phyloP scores from a whole-genome alignment of 768 basidiomycete genomes.

The Mycena pura region DNA sequence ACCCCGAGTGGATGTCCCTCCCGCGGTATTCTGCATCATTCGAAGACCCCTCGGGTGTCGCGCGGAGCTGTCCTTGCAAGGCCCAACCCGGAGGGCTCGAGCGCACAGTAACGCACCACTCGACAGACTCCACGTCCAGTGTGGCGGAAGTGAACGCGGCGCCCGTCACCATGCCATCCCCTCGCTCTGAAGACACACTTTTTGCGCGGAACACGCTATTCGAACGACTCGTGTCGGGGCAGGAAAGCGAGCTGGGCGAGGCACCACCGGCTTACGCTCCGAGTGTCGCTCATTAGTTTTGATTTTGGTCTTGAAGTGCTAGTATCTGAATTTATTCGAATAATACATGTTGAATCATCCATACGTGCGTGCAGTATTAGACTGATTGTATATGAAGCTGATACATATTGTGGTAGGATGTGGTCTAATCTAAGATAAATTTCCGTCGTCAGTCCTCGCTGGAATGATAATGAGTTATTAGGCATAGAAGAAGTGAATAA shows the following conservation, averaged over 20 bases:
- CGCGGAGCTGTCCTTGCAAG: constrained; percentile 56
- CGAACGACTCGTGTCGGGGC: constrained; percentile 83
- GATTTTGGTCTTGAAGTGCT: neutral
- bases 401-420: constrained; percentile 25
- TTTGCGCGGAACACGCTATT: constrained; percentile 61
- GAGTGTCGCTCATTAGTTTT: neutral
- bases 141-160: constrained; percentile 45
- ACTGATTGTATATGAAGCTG: constrained; percentile 16
- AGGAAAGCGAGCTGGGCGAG: constrained; percentile 83
- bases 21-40: constrained; percentile 72
- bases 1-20: constrained; percentile 79
- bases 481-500: constrained; percentile 27
- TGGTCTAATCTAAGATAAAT: constrained; percentile 2
- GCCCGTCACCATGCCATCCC: constrained; percentile 38
- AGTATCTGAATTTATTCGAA: neutral
- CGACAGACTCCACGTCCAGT: constrained; percentile 44
- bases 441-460: constrained; percentile 47
- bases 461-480: constrained; percentile 10
- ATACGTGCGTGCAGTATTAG: too few species aligned
- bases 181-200: constrained; percentile 41
- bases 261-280: constrained; percentile 78
- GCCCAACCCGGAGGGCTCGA: constrained; percentile 34
- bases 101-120: constrained; percentile 40
- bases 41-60: constrained; percentile 40
- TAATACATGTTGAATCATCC: neutral